Conservation (phyloP, 768 basidiomycete genomes). For the Amanita exitialis region DNA sequence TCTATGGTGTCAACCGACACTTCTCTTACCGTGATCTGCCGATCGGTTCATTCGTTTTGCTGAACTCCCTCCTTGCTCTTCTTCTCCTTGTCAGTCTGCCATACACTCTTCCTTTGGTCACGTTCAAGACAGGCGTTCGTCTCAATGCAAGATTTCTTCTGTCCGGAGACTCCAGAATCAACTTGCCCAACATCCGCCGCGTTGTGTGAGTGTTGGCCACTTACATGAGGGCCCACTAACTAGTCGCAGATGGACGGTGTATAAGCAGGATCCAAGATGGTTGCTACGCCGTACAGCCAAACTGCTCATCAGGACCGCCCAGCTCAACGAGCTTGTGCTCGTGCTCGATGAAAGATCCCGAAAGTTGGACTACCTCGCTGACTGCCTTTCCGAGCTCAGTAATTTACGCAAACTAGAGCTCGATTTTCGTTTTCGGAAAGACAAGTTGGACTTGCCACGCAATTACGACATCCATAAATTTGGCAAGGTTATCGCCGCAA, state of each 20-base stretch:
- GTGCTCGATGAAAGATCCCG: background rate
- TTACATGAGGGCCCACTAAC: background rate
- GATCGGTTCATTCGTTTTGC: background rate
- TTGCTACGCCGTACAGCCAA: background rate
- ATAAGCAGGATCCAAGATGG: background rate
- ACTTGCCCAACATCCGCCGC: background rate
- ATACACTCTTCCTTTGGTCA: background rate
- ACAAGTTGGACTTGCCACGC: background rate
- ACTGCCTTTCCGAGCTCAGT: background rate
- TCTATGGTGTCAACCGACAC: background rate
- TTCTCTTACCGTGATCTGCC: background rate
- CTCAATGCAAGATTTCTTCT: background rate
- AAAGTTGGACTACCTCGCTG: background rate
- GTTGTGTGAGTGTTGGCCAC: background rate
- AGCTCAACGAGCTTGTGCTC: background rate
- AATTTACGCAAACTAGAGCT: background rate
- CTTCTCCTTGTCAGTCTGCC: background rate
- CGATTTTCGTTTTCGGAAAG: background rate
- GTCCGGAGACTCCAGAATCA: background rate
- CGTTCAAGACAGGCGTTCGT: background rate
- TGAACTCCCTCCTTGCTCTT: background rate
- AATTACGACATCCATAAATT: conserved; percentile 1
- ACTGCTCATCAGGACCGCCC: background rate
- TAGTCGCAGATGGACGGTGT: background rate
- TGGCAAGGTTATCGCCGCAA: background rate